phyloP scores from a whole-genome alignment of 768 basidiomycete genomes.

The Mycena rebaudengoi region DNA sequence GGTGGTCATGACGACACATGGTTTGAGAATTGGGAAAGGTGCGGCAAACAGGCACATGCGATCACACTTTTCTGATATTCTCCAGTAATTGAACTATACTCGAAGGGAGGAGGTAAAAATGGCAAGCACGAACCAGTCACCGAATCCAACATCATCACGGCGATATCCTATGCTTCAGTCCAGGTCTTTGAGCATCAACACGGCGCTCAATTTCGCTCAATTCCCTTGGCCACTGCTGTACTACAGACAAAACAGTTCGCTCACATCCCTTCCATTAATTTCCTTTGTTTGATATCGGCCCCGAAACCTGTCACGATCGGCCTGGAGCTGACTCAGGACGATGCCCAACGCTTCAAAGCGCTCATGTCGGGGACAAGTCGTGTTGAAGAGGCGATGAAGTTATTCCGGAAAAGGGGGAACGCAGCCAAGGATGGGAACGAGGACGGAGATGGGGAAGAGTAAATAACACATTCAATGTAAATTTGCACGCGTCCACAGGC shows the following conservation, averaged over 20 bases:
- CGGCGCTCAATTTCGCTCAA: constrained; percentile 17
- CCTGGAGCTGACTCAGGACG: background rate
- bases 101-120: constrained; percentile 26
- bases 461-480: background rate
- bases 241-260: constrained; percentile 27
- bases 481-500: background rate
- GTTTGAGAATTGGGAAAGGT: constrained; percentile 5
- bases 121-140: constrained; percentile 28
- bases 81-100: constrained; percentile 19
- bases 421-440: too few relatives aligned
- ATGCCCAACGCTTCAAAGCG: background rate
- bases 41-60: too few relatives aligned
- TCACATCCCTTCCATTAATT: constrained; percentile 21
- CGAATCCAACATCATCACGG: constrained; percentile 18
- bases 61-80: too few relatives aligned
- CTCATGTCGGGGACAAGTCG: too few relatives aligned
- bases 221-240: constrained; percentile 14
- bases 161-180: constrained; percentile 28
- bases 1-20: background rate
- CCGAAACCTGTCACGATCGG: background rate
- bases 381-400: too few relatives aligned
- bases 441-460: too few relatives aligned
- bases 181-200: constrained; percentile 28
- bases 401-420: too few relatives aligned
- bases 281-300: constrained; percentile 17